phyloP scores from a whole-genome alignment of 805 yeast genomes.

The Dipodascopsis uninucleata region DNA sequence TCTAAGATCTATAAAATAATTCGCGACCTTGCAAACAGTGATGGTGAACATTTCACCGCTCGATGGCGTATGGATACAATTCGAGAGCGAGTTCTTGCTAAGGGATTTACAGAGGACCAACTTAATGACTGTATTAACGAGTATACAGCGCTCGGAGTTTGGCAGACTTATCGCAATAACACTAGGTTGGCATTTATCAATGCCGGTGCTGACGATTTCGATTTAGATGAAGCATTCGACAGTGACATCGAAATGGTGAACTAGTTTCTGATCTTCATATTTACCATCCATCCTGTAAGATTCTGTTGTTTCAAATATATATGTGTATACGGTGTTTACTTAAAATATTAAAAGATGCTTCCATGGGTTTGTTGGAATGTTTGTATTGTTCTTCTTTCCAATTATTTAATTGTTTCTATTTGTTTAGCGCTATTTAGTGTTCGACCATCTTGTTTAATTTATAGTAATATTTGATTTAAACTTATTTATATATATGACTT shows the following conservation, averaged over 20 bases:
- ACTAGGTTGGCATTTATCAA: slow-evolving; percentile 22
- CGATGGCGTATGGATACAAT: slow-evolving; percentile 48
- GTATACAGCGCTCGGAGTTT: slow-evolving; percentile 66
- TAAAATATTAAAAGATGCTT: too few species aligned
- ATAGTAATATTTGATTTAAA: too few species aligned
- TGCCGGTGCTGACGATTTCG: slow-evolving; percentile 9
- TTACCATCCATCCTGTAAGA: too few species aligned
- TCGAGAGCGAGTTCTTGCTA: slow-evolving; percentile 62
- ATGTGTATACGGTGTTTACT: neutral
- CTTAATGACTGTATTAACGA: slow-evolving; percentile 71
- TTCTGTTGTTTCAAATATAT: neutral
- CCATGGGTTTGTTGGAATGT: too few species aligned
- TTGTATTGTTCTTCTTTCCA: neutral
- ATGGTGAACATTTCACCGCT: slow-evolving; percentile 37
- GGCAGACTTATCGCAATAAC: slow-evolving; percentile 40
- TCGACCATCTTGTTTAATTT: too few species aligned
- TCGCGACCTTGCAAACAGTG: slow-evolving; percentile 51
- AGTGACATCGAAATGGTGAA: slow-evolving; percentile 4
- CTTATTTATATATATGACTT: too few species aligned
- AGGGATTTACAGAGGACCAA: slow-evolving; percentile 80
- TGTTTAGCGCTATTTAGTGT: too few species aligned
- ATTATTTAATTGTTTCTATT: neutral
- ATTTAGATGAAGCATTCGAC: slow-evolving; percentile 8
- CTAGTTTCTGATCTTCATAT: too few species aligned
- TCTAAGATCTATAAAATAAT: slow-evolving; percentile 72